Evolutionary conservation across 2,329 filamentous ascomycete species (phyloP).

Genomic region (Dactylonectria estremocensis): DNA sequence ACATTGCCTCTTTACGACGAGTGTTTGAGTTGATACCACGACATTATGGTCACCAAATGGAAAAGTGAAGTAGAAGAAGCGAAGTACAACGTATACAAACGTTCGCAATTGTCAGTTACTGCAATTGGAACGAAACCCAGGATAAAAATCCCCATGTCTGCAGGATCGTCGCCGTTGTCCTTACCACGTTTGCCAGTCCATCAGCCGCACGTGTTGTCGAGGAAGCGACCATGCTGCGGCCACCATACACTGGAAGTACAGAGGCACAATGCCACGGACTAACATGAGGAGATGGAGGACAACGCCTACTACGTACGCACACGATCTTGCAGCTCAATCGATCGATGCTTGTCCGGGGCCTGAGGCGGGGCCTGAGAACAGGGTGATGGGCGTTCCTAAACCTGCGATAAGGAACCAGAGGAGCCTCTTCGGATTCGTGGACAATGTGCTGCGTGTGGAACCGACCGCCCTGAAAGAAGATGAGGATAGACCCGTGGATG

Average conservation of each 20-base stretch:
- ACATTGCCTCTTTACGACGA: too few relatives aligned
- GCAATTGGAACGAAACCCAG: not conserved
- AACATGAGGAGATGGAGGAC: slow-evolving; percentile 7
- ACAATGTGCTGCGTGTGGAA: slow-evolving; percentile 15
- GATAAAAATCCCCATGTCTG: not conserved
- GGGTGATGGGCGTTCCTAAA: slow-evolving; percentile 10
- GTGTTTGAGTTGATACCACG: too few relatives aligned
- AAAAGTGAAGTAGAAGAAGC: too few relatives aligned
- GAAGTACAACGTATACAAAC: too few relatives aligned
- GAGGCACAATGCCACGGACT: slow-evolving; percentile 16
- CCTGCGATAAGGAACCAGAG: slow-evolving; percentile 7
- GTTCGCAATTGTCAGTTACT: too few relatives aligned
- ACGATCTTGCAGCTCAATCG: slow-evolving; percentile 14
- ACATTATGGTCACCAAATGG: too few relatives aligned
- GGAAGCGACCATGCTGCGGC: too few relatives aligned
- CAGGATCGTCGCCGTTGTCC: not conserved
- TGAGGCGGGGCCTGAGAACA: not conserved
- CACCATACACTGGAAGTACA: too few relatives aligned
- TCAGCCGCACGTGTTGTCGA: too few relatives aligned
- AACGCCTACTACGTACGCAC: not conserved
- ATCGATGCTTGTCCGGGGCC: slow-evolving; percentile 24
- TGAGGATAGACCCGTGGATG: slow-evolving; percentile 1
- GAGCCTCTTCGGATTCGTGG: not conserved
- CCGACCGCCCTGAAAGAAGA: not conserved
- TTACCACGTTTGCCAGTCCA: not conserved